Evolutionary conservation across 306 rosid species (phyloP).

Genomic region (Dalbergia cultrata): DNA sequence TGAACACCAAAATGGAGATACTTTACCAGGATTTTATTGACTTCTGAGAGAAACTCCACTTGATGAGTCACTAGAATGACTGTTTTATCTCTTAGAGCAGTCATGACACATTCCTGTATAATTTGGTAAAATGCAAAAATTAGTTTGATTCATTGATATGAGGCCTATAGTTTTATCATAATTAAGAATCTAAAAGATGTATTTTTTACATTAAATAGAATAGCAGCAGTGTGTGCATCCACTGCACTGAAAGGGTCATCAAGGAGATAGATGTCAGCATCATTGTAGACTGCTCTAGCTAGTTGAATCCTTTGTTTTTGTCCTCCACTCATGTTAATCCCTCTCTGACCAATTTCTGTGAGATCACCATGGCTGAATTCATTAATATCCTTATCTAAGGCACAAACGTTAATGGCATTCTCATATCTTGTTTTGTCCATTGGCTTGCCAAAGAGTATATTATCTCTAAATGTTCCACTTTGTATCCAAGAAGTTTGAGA

Average conservation of each 20-base stretch:
- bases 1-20: not conserved
- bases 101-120: conserved; percentile 79
- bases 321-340: conserved; percentile 92
- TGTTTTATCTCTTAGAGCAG: conserved; percentile 65
- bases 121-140: conserved; percentile 7
- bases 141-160: conserved; percentile 21
- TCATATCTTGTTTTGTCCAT: conserved; percentile 69
- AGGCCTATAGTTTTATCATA: not conserved
- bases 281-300: conserved; percentile 82
- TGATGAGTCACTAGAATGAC: conserved; percentile 88
- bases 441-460: conserved; percentile 77
- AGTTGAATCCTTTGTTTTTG: conserved; percentile 91
- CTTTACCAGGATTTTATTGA: conserved; percentile 71
- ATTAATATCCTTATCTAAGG: conserved; percentile 71
- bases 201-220: conserved; percentile 66
- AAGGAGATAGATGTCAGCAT: conserved; percentile 79
- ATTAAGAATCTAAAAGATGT: not conserved
- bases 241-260: conserved; percentile 94
- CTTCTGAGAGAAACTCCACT: conserved; percentile 79
- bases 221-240: conserved; percentile 81
- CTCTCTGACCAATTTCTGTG: conserved; percentile 91
- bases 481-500: conserved; percentile 89
- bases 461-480: conserved; percentile 79
- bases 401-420: conserved; percentile 71
- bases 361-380: conserved; percentile 80